A percentile compares a stretch with the other conserved stretches of the same genome.
These are phyloP conservation scores for Chenopodium quinoa DNA, from an alignment of 148 eudicot genomes.

Conservation along the genomic window DNA sequence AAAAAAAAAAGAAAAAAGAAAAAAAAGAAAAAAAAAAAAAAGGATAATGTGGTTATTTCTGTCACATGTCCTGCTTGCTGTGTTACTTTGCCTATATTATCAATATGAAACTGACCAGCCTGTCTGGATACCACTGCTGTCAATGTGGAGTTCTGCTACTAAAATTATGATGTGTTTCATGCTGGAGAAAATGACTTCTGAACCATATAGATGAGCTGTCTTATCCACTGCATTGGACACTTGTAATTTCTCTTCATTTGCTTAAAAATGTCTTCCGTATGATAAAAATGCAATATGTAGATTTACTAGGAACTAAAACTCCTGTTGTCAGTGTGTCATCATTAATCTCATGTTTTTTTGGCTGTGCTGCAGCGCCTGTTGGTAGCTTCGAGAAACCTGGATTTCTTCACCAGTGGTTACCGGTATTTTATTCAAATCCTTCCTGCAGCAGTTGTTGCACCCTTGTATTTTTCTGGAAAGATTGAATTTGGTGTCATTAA, in stretches of 20 bases:
- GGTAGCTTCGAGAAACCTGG: constrained; percentile 92
- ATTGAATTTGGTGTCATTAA: constrained; percentile 98
- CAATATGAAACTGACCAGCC: no score
- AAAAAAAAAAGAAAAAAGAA: no score
- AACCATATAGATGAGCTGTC: neutral
- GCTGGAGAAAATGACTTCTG: neutral
- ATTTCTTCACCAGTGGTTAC: constrained; percentile 97
- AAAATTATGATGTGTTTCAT: neutral
- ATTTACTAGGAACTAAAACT: neutral
- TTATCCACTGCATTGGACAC: neutral
- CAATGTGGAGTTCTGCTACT: neutral
- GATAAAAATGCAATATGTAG: neutral
- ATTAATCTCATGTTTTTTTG: neutral
- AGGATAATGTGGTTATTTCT: neutral
- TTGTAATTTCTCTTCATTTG: neutral
- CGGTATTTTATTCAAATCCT: constrained; percentile 96
- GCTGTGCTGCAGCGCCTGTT: constrained; percentile 60
- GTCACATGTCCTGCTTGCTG: neutral
- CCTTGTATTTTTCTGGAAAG: constrained; percentile 96
- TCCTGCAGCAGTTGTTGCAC: constrained; percentile 98
- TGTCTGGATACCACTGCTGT: no score
- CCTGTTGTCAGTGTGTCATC: neutral
- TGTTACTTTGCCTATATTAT: no score
- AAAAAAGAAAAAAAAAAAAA: no score
- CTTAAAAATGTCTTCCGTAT: neutral